phyloP scores from a whole-genome alignment of 768 basidiomycete species.

The Boletus pseudopeckii region DNA sequence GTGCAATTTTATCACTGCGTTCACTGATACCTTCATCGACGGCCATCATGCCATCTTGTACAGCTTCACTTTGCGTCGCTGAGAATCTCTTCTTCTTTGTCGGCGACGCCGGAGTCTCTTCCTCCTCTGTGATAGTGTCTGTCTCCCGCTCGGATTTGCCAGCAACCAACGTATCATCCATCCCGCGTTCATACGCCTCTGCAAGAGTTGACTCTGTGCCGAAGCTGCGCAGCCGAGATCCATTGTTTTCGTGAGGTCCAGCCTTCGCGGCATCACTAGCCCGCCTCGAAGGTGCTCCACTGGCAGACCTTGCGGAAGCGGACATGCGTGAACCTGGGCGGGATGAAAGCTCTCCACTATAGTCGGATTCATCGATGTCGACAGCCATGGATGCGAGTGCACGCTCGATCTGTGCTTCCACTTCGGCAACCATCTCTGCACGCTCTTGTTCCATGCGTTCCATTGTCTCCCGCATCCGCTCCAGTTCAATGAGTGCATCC shows the following conservation, averaged over 20 bases:
- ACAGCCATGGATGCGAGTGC: conserved; percentile 84
- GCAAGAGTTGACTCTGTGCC: conserved; percentile 80
- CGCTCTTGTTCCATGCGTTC: conserved; percentile 86
- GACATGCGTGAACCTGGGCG: conserved; percentile 68
- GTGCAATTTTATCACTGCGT: conserved; percentile 83
- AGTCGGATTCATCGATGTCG: conserved; percentile 71
- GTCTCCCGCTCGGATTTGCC: conserved; percentile 43
- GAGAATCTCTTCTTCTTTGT: conserved; percentile 77
- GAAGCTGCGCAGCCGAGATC: conserved; percentile 59
- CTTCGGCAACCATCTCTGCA: conserved; percentile 88
- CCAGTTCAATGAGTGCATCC: conserved; percentile 76
- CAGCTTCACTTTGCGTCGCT: conserved; percentile 56
- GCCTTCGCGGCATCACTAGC: conserved; percentile 57
- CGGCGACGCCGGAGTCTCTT: conserved; percentile 40
- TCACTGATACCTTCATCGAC: conserved; percentile 82
- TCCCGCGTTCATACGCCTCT: conserved; percentile 54
- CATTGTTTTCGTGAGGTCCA: conserved; percentile 22
- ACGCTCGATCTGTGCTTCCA: conserved; percentile 86
- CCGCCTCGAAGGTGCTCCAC: conserved; percentile 53
- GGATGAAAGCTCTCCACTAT: conserved; percentile 51
- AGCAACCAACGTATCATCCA: conserved; percentile 35
- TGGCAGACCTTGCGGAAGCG: conserved; percentile 42
- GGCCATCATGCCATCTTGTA: conserved; percentile 79
- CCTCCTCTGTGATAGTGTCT: conserved; percentile 58
- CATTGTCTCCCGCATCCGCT: conserved; percentile 81